These are phyloP conservation scores for Globisporangium ultimum DNA, from an alignment of 352 stramenopile genomes.

Conservation along the genomic window DNA sequence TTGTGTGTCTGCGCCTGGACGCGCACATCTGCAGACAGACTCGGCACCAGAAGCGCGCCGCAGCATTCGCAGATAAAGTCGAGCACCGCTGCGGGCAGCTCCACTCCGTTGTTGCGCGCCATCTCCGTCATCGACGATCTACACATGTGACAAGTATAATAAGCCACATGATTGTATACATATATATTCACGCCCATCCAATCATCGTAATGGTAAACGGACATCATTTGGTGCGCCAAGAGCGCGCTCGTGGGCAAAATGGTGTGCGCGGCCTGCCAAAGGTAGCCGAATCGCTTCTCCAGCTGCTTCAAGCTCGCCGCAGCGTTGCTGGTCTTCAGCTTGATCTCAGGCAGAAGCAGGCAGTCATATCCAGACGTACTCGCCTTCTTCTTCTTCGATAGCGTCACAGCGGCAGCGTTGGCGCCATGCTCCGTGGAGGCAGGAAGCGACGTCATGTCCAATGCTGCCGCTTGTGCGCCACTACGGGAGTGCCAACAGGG, in stretches of 20 bases:
- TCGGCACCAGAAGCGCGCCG: conserved; percentile 54
- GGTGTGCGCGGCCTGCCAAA: conserved; percentile 58
- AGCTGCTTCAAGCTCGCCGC: conserved; percentile 45
- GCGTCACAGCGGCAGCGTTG: too few species aligned
- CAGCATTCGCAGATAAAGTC: conserved; percentile 73
- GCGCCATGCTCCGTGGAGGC: too few species aligned
- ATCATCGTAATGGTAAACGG: conserved; percentile 1
- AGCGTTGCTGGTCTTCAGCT: conserved; percentile 6
- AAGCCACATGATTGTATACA: background rate
- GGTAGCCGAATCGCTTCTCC: conserved; percentile 63
- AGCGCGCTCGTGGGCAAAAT: conserved; percentile 31
- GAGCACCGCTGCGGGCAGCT: conserved; percentile 42
- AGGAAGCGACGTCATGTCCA: too few species aligned
- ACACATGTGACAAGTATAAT: background rate
- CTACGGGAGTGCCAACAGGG: too few species aligned
- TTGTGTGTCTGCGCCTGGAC: conserved; percentile 41
- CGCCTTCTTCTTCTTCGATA: too few species aligned
- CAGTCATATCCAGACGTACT: background rate
- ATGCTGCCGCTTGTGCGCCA: too few species aligned
- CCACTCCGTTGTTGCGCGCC: conserved; percentile 25
- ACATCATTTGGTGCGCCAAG: conserved; percentile 60
- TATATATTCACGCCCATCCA: background rate
- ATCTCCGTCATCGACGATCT: conserved; percentile 57
- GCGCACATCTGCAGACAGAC: conserved; percentile 46
- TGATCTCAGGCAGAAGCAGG: conserved; percentile 13